Evolutionary conservation across 164 flowering plant species (phyloP).

Genomic region (Amborella trichopoda): DNA sequence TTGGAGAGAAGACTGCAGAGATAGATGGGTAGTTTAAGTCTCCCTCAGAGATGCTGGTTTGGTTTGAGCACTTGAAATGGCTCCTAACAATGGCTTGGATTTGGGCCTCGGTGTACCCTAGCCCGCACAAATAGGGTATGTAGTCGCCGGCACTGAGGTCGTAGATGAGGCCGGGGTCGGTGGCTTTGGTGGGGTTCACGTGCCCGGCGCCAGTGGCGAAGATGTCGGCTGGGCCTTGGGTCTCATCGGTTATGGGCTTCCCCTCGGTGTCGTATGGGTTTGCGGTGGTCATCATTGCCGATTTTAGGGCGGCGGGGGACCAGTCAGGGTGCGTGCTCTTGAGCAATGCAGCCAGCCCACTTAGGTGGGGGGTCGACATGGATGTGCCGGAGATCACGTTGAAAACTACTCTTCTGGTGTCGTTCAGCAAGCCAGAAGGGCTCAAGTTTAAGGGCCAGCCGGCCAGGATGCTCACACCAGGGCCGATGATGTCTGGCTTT

Average conservation of each 20-base stretch:
- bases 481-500: constrained; percentile 61
- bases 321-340: constrained; percentile 52
- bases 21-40: constrained; percentile 85
- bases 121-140: constrained; percentile 61
- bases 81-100: constrained; percentile 26
- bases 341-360: constrained; percentile 22
- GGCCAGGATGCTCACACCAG: constrained; percentile 62
- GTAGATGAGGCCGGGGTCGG: constrained; percentile 89
- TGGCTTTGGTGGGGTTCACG: constrained; percentile 60
- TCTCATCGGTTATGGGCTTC: constrained; percentile 34
- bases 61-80: constrained; percentile 28
- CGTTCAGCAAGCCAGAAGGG: constrained; percentile 16
- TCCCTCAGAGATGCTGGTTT: constrained; percentile 13
- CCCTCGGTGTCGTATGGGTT: constrained; percentile 46
- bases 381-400: constrained; percentile 62
- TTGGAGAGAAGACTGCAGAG: no score
- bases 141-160: constrained; percentile 53
- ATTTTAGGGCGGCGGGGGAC: constrained; percentile 12
- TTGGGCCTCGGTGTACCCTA: constrained; percentile 33
- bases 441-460: constrained; percentile 32
- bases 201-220: constrained; percentile 82
- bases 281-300: constrained; percentile 59
- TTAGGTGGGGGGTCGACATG: constrained; percentile 45
- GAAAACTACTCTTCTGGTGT: constrained; percentile 27
- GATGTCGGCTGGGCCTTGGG: constrained; percentile 54